Evolutionary conservation across 768 basidiomycete genomes (phyloP).

Genomic region (Russula olivacea): DNA sequence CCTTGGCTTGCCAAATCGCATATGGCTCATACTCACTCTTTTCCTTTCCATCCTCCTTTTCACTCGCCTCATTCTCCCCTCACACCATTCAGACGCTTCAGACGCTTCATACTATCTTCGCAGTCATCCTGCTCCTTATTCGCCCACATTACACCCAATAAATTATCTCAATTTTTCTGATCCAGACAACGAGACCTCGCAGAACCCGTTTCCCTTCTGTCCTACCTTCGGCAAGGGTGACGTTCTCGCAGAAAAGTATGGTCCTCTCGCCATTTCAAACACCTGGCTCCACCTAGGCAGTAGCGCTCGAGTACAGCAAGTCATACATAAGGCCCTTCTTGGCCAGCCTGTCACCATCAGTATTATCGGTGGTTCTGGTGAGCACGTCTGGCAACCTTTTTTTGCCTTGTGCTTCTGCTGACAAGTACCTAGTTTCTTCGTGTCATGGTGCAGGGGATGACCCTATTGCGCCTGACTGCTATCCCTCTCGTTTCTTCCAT

Average conservation of each 20-base stretch:
- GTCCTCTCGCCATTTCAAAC: slow-evolving; percentile 64
- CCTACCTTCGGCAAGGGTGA: slow-evolving; percentile 83
- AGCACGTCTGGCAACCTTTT: slow-evolving; percentile 27
- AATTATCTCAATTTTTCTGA: slow-evolving; percentile 72
- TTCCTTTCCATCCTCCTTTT: slow-evolving; percentile 51
- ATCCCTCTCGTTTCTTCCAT: slow-evolving; percentile 90
- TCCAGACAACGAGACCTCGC: slow-evolving; percentile 35
- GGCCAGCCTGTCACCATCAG: slow-evolving; percentile 88
- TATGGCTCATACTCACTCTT: slow-evolving; percentile 54
- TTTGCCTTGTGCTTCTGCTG: neutral
- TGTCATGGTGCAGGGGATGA: slow-evolving; percentile 94
- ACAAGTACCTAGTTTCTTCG: slow-evolving; percentile 60
- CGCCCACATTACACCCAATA: slow-evolving; percentile 53
- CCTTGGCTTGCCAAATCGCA: slow-evolving; percentile 59
- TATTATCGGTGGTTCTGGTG: slow-evolving; percentile 84
- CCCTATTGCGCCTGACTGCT: slow-evolving; percentile 76
- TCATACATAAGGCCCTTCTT: slow-evolving; percentile 75
- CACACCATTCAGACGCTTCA: slow-evolving; percentile 25
- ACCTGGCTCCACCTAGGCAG: slow-evolving; percentile 75
- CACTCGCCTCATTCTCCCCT: slow-evolving; percentile 50
- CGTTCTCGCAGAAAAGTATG: slow-evolving; percentile 71
- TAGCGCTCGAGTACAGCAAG: slow-evolving; percentile 72
- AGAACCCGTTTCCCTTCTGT: slow-evolving; percentile 87
- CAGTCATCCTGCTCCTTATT: slow-evolving; percentile 27
- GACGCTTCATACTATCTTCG: slow-evolving; percentile 29